Conservation (phyloP, 768 basidiomycete species). For the Panus rudis region DNA sequence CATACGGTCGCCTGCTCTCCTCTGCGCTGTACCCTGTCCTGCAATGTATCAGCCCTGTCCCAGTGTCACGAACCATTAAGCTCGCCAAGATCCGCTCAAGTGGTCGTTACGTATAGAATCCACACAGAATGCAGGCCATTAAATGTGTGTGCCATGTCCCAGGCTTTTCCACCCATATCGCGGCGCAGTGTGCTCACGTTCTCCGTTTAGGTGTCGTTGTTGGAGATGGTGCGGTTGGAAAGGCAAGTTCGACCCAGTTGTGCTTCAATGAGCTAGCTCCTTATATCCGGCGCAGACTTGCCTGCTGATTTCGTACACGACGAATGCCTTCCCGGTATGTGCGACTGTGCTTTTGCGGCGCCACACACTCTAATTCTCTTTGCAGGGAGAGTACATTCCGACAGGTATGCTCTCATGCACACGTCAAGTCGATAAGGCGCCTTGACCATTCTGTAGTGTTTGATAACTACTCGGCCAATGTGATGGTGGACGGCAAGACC, state of each 20-base stretch:
- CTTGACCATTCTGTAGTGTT: conserved; percentile 55
- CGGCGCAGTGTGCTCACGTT: conserved; percentile 21
- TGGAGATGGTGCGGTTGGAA: conserved; percentile 97
- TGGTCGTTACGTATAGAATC: conserved; percentile 17
- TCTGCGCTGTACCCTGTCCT: too few relatives aligned
- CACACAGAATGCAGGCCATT: conserved; percentile 73
- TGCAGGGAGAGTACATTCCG: conserved; percentile 92
- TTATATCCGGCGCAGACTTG: conserved; percentile 63
- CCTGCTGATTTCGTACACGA: conserved; percentile 98
- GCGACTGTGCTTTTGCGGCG: conserved; percentile 7
- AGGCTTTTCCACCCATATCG: conserved; percentile 11
- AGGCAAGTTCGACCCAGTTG: conserved; percentile 45
- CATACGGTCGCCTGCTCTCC: too few relatives aligned
- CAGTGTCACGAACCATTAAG: too few relatives aligned
- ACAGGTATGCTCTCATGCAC: conserved; percentile 49
- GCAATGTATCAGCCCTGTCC: too few relatives aligned
- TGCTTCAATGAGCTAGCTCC: conserved; percentile 11
- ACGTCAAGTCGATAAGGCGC: conserved; percentile 6
- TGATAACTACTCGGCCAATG: conserved; percentile 98
- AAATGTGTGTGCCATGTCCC: conserved; percentile 53
- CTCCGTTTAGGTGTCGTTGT: conserved; percentile 81
- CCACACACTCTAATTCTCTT: conserved; percentile 11
- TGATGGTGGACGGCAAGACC: conserved; percentile 98
- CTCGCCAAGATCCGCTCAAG: too few relatives aligned
- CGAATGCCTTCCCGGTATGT: conserved; percentile 91